Base-by-base conservation (phyloP, 169 alveolate genomes). In the Neospora caninum region DNA sequence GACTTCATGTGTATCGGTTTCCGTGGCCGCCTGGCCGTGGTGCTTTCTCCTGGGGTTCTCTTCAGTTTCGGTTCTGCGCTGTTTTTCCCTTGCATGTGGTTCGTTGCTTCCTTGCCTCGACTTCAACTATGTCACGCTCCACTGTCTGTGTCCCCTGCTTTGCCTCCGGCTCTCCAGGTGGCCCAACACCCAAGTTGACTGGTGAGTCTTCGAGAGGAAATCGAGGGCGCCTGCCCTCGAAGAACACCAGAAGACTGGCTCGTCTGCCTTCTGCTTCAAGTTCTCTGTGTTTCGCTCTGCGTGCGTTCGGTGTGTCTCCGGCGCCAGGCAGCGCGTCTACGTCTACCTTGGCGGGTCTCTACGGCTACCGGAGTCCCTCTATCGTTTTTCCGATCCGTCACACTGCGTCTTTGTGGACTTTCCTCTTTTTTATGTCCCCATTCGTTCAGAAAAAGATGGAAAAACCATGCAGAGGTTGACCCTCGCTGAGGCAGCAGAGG, bases 401-500 rank as follows among this genome's bases (percentile, higher is more conserved):
- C 73, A 20, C 73, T 64, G n/a, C 73, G 18, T 64, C 73, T 27
- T 64, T 64, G n/a, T 64, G n/a, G n/a, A 27, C 83, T 70, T 7
- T 13, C 9, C 25, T n/a, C 18, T 70, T 70, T n/a, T 13, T 22
- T 22, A 16, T 7, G 18, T 70, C 83, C 6, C 25, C 25, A 13
- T 70, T 70, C 25, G 9, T 22, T 13, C 45, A 78, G 86, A 78
- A 25, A 78, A 78, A n/a, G 86, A 78, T n/a, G 86, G 86, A 10
- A 92, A 83, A 34, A 80, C 69, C 27, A 86, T 86, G 82, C 80
- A 58, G 69, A 87, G 95, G 34, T 82, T 93, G 69, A 86, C 95
- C 84, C 83, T 93, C 80, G 41, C 69, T 36, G 95, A 93, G 91
- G 95, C 95, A 20, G 95, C 95, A 9, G 95, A 93, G 36, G 95